Base-by-base conservation (phyloP, 176 grass and related monocot genomes). In the Triticum dicoccoides region DNA sequence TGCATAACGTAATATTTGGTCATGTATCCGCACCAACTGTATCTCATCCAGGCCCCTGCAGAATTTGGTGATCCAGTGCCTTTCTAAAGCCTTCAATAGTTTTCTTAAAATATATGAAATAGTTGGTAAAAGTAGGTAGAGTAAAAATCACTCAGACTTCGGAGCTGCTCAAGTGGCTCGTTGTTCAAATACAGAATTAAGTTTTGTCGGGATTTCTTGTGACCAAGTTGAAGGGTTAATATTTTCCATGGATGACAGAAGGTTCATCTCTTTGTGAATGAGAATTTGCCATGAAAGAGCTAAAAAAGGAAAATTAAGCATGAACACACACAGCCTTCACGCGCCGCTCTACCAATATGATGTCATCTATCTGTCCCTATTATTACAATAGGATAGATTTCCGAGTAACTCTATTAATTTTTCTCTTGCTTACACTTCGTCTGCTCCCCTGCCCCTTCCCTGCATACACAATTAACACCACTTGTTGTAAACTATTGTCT, bases 371-470 rank as follows among this genome's bases (percentile, higher is more conserved):
- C 42, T 11, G 11, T 66, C 61, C 15, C 39, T 62, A 23, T 80
- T 21, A 8, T 8, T 61, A 44, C 47, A 47, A 62, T 41, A 11
- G 9, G 58, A 49, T 80, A 37, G 61, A 41, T 64, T 87, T 80
- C 54, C 12, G n/a, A 73, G 85, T 38, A 87, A 80, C 54, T 80
- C 11, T 37, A 71, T 84, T 58, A 33, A 2, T 24, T 49, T 86
- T 4, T 87, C 21, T 81, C 3, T 61, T 65, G 39, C 27, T 80
- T 35, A 37, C 56, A 59, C 51, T 59, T 59, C 18, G 6, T 59
- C 56, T 59, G 56, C 56, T 54, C 51, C 54, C 54, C 56, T 59
- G 5, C 18, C 56, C 20, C 56, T 59, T 59, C 56, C 17, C 56
- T 59, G 56, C 56, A 59, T 59, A 59, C 56, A 59, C 56, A 59